A percentile compares a stretch with the other conserved stretches of the same genome.
phyloP scores from a whole-genome alignment of 1,284 basidiomycete genomes.

The Ganoderma resinaceum region DNA sequence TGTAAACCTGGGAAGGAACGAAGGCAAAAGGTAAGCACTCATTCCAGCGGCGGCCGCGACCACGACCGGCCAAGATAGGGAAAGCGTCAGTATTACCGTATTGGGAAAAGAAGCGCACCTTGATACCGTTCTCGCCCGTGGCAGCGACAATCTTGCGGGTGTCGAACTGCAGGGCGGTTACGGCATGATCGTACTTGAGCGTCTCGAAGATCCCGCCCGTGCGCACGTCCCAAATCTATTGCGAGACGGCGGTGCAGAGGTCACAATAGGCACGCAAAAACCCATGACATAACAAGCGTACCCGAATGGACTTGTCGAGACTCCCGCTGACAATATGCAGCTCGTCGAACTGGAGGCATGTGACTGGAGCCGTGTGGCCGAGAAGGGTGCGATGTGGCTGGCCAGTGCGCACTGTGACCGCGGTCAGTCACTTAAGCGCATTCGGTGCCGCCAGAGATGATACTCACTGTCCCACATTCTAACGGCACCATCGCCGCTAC shows the following conservation, averaged over 20 bases:
- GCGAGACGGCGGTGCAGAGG: not conserved
- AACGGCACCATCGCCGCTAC: slow-evolving; percentile 95
- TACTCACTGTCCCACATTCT: slow-evolving; percentile 98
- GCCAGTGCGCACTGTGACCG: slow-evolving; percentile 90
- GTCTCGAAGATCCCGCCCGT: slow-evolving; percentile 90
- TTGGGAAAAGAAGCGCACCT: slow-evolving; percentile 56
- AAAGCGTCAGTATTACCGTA: not conserved
- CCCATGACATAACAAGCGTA: slow-evolving; percentile 45
- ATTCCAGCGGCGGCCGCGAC: slow-evolving; percentile 16
- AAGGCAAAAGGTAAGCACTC: slow-evolving; percentile 14
- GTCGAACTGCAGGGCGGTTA: slow-evolving; percentile 95
- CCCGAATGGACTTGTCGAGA: slow-evolving; percentile 92
- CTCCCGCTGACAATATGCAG: slow-evolving; percentile 91
- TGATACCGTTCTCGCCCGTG: slow-evolving; percentile 92
- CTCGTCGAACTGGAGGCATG: slow-evolving; percentile 97
- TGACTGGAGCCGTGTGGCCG: slow-evolving; percentile 95
- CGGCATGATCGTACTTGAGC: slow-evolving; percentile 89
- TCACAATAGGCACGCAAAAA: not conserved
- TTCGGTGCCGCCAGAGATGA: slow-evolving; percentile 12
- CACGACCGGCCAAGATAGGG: not conserved
- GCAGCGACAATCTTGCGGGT: slow-evolving; percentile 93
- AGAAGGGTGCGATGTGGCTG: slow-evolving; percentile 94
- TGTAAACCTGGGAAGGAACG: slow-evolving; percentile 77
- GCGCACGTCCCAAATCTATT: slow-evolving; percentile 96
- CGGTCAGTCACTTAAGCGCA: slow-evolving; percentile 9